These are phyloP conservation scores for Thalia dealbata DNA, from an alignment of 176 grass and related monocot genomes.

Conservation along the genomic window DNA sequence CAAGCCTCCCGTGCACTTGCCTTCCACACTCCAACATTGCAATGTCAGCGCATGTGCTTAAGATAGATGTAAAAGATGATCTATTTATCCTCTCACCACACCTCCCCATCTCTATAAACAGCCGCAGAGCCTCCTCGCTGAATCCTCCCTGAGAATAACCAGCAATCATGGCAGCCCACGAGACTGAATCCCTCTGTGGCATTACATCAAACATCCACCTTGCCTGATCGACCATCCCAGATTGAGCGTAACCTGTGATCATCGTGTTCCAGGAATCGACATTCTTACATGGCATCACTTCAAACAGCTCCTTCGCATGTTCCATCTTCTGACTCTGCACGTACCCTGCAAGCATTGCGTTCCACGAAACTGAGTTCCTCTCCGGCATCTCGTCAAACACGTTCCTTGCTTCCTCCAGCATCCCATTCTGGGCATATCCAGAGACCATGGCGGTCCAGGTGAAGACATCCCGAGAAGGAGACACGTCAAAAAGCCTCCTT, in stretches of 20 bases:
- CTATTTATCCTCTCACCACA: conserved; percentile 54
- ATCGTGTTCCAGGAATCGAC: conserved; percentile 79
- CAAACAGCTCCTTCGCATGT: conserved; percentile 61
- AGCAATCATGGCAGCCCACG: conserved; percentile 86
- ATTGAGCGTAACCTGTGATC: conserved; percentile 69
- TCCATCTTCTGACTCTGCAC: conserved; percentile 53
- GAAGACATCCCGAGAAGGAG: conserved; percentile 63
- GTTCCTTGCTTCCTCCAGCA: conserved; percentile 52
- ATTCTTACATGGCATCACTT: conserved; percentile 58
- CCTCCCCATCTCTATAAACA: conserved; percentile 62
- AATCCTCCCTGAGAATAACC: conserved; percentile 60
- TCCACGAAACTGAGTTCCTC: conserved; percentile 68
- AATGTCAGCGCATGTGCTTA: conserved; percentile 85
- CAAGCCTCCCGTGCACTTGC: conserved; percentile 64
- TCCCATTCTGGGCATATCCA: conserved; percentile 81
- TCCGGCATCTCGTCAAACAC: conserved; percentile 84
- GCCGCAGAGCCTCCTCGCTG: conserved; percentile 51
- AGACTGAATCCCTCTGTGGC: conserved; percentile 58
- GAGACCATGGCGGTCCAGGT: conserved; percentile 84
- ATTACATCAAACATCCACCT: conserved; percentile 50
- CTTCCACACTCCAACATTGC: conserved; percentile 75
- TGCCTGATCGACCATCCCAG: conserved; percentile 59
- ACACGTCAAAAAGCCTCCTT: conserved; percentile 50
- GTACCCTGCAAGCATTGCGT: conserved; percentile 81
- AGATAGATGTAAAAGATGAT: conserved; percentile 64